phyloP scores from a whole-genome alignment of 2,329 filamentous ascomycete genomes.

The Neonectria coccinea region DNA sequence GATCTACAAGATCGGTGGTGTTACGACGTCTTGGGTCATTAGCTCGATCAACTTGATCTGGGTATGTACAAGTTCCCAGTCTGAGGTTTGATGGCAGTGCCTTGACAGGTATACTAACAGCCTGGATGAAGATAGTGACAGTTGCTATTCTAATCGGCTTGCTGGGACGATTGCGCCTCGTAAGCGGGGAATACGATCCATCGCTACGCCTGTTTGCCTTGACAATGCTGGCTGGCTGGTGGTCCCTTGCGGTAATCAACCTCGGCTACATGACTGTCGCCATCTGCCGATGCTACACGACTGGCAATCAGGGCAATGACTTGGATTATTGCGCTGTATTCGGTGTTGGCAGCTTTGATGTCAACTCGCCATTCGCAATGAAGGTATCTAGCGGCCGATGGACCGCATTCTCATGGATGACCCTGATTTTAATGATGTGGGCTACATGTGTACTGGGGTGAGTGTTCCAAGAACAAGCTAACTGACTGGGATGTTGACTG shows the following conservation, averaged over 20 bases:
- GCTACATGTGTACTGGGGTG: neutral
- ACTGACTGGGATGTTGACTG: neutral
- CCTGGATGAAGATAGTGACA: constrained; percentile 10
- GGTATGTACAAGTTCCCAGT: constrained; percentile 15
- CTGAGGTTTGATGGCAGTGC: no score
- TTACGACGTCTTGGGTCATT: neutral
- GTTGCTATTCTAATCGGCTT: neutral
- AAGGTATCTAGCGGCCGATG: neutral
- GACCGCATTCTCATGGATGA: neutral
- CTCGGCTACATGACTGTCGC: constrained; percentile 4
- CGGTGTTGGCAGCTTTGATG: neutral
- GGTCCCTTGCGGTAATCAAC: constrained; percentile 8
- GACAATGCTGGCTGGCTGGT: constrained; percentile 11
- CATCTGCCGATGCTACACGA: constrained; percentile 12
- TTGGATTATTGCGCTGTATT: neutral
- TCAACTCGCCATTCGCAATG: neutral
- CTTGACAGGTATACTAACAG: neutral
- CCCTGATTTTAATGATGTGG: neutral
- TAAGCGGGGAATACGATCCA: neutral
- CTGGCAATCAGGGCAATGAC: neutral
- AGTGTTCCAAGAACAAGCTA: neutral
- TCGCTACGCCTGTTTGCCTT: constrained; percentile 18
- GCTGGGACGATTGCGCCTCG: constrained; percentile 6
- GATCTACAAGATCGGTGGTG: constrained; percentile 19
- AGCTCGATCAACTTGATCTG: constrained; percentile 13